Percentiles rank a stretch among this genome's conserved stretches.
Conservation (phyloP, 164 flowering plant genomes). For the Taxillus chinensis region DNA sequence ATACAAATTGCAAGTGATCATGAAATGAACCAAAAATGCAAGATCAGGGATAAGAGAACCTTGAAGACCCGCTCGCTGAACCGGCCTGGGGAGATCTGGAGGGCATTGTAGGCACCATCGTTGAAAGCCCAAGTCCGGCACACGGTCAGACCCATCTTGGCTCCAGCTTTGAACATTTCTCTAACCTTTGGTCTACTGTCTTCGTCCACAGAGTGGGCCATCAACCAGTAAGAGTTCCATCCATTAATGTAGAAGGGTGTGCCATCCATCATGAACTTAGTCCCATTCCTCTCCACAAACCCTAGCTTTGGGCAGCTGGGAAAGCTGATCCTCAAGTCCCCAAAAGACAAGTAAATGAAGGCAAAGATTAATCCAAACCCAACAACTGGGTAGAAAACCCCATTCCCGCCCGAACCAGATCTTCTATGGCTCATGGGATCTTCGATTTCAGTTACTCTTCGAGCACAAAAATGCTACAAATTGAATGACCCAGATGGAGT, state of each 20-base stretch:
- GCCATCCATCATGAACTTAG: slow-evolving; percentile 67
- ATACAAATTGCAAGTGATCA: too few species aligned
- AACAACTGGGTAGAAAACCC: slow-evolving; percentile 49
- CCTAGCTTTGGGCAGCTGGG: slow-evolving; percentile 24
- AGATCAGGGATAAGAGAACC: slow-evolving; percentile 27
- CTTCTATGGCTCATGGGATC: slow-evolving; percentile 7
- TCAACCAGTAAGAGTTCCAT: slow-evolving; percentile 95
- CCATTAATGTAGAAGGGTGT: slow-evolving; percentile 70
- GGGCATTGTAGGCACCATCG: slow-evolving; percentile 86
- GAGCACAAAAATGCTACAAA: slow-evolving; percentile 9
- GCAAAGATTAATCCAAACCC: slow-evolving; percentile 62
- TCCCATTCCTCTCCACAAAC: slow-evolving; percentile 71
- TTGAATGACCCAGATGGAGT: slow-evolving; percentile 10
- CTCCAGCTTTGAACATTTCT: slow-evolving; percentile 60
- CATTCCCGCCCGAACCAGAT: slow-evolving; percentile 40
- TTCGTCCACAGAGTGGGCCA: slow-evolving; percentile 76
- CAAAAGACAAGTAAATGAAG: slow-evolving; percentile 65
- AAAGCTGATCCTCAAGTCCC: slow-evolving; percentile 26
- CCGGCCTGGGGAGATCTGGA: slow-evolving; percentile 76
- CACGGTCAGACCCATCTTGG: slow-evolving; percentile 90
- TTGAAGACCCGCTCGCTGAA: slow-evolving; percentile 64
- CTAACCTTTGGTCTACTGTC: slow-evolving; percentile 46
- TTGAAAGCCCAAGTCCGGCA: slow-evolving; percentile 99
- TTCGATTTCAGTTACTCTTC: slow-evolving; percentile 8
- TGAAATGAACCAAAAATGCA: too few species aligned